These are phyloP conservation scores for Termitomyces sp. DNA, from an alignment of 768 basidiomycete species.

Conservation along the genomic window DNA sequence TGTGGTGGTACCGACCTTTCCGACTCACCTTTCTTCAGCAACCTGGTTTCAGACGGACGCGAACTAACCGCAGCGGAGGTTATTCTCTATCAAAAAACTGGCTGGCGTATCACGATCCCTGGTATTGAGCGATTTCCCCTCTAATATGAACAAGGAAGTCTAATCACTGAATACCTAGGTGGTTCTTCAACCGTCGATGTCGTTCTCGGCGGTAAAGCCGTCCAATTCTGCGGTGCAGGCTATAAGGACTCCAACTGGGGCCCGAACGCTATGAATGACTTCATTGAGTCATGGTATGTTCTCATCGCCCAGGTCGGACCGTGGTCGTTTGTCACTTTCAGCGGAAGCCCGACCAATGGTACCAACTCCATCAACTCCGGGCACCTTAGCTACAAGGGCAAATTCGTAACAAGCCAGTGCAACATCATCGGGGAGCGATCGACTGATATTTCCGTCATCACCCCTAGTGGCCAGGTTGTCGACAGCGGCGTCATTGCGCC, in stretches of 20 bases:
- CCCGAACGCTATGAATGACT: conserved; percentile 13
- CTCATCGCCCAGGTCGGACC: conserved; percentile 15
- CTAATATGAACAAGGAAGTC: not conserved
- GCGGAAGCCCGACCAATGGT: conserved; percentile 8
- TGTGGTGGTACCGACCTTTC: conserved; percentile 5
- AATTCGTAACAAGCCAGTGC: conserved; percentile 12
- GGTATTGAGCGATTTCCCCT: not conserved
- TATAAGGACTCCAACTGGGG: conserved; percentile 17
- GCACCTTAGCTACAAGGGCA: conserved; percentile 11
- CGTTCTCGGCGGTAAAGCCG: conserved; percentile 6
- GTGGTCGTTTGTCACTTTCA: conserved; percentile 15
- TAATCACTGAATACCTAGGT: not conserved
- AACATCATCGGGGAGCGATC: conserved; percentile 13
- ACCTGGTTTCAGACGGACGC: conserved; percentile 10
- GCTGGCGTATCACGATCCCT: conserved; percentile 13
- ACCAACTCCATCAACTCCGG: conserved; percentile 13
- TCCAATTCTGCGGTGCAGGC: conserved; percentile 9
- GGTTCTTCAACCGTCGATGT: conserved; percentile 9
- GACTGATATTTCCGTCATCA: conserved; percentile 12
- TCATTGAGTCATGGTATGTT: conserved; percentile 14
- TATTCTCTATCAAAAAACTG: conserved; percentile 11
- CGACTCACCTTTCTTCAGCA: conserved; percentile 12
- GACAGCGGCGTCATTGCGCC: conserved; percentile 11
- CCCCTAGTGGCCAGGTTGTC: conserved; percentile 4
- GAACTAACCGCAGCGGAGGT: conserved; percentile 7